Evolutionary conservation across 768 basidiomycete species (phyloP), one percentile per base, ranked within the genome.

Genomic region (Kwoniella sp.): DNA sequence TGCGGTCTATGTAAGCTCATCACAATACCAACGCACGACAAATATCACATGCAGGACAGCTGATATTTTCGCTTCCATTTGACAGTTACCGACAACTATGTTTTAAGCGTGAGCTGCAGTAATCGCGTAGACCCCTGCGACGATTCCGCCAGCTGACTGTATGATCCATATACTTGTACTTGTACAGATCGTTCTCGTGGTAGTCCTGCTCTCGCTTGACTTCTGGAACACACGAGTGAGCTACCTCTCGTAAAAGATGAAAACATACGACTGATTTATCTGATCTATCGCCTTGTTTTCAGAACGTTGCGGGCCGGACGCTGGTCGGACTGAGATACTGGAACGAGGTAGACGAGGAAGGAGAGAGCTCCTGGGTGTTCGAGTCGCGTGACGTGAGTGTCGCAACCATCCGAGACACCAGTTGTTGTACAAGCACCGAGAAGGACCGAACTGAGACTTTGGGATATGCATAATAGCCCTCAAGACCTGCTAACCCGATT

Each of bases 281-380:
- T 51, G 50, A 23, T 25, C 50, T 2, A 23, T 17, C 23, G 4
- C 2, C 2, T 23, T 8, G 5, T 23, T n/a, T 47, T 20, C 72
- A 93, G 90, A 99, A 99, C 74, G 93, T 99, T 15, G 87, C 93
- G 0, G 96, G 96, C 1, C 84, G 96, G 69, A 93, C 90, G 25
- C 84, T 99, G 17, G 96, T 98, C 12, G 96, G 96, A 23, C 83
- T 99, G 66, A 85, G 96, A 60, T 99, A 94, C 77, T 98, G 95
- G 95, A 99, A 98, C 79, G 94, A 98, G 82, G 93, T 98, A 15
- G 93, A 98, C 74, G 93, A 97, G 59, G 93, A 97, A 70, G 96
- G 96, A 1, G 91, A 95, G 80, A 87, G 85, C 80, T 94, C 89
- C 72, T 99, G 96, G 96, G 94, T 99, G 12, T 99, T 99, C 71